A percentile compares a stretch with the other conserved stretches of the same genome.
Evolutionary conservation across 1,284 basidiomycete species (phyloP).

Genomic region (Rhodofomes roseus): DNA sequence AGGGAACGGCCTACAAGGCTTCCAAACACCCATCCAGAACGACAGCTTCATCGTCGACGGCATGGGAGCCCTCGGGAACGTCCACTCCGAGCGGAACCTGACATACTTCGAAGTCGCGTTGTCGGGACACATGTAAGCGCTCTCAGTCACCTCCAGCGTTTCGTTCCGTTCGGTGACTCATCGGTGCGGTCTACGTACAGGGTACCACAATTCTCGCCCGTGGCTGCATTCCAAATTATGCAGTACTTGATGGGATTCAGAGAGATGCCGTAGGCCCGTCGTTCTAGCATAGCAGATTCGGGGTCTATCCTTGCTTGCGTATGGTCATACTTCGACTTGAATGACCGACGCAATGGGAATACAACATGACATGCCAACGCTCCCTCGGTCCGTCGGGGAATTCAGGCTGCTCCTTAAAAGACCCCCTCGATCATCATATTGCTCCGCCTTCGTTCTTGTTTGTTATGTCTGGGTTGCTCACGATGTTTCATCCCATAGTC

Average conservation of each 20-base stretch:
- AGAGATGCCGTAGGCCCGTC: constrained; percentile 15
- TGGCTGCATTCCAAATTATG: constrained; percentile 68
- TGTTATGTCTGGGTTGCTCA: too few species aligned
- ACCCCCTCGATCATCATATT: too few species aligned
- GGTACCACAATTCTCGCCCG: constrained; percentile 65
- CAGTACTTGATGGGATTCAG: constrained; percentile 67
- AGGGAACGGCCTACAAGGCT: constrained; percentile 66
- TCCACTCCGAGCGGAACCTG: constrained; percentile 60
- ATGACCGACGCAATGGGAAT: too few species aligned
- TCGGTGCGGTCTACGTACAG: constrained; percentile 24
- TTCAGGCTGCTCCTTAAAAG: too few species aligned
- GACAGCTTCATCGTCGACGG: constrained; percentile 65
- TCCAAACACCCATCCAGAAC: constrained; percentile 56
- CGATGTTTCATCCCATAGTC: too few species aligned
- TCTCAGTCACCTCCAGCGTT: background rate
- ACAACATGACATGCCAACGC: too few species aligned
- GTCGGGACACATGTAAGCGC: constrained; percentile 60
- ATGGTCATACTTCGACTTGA: too few species aligned
- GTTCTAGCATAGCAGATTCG: too few species aligned
- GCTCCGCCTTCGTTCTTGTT: too few species aligned
- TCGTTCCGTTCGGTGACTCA: background rate
- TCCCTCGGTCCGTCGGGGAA: too few species aligned
- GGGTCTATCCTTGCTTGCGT: too few species aligned
- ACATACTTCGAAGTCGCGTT: constrained; percentile 55
- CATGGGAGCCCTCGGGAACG: constrained; percentile 56